Base-by-base conservation (phyloP, 192 early-diverging fungal genomes). In the Coemansia sp. region DNA sequence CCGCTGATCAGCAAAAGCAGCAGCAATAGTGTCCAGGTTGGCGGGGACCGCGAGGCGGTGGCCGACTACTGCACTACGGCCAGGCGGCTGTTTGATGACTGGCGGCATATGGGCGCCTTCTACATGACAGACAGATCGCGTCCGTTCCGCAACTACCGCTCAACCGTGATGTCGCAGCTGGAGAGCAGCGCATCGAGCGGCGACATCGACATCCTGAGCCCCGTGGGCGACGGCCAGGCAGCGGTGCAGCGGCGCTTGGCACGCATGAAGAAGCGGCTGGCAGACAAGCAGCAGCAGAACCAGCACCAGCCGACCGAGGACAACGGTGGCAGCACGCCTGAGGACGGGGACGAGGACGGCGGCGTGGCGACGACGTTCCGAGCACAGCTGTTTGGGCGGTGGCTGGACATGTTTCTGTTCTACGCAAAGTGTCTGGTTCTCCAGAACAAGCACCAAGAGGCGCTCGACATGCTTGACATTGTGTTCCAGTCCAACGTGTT, bases 371-470 rank as follows among this genome's bases (percentile, higher is more conserved):
- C 77, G n/a, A 75, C 77, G 50, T 83, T 83, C 60, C 84, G 77
- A 39, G 77, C 74, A 6, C 68, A 77, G 23, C 39, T 49, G 43
- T 85, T 85, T 44, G 65, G 56, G 19, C 61, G 65, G 19, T 85
- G 84, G 84, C 37, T 67, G 9, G 65, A 74, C 40, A 75, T 85
- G 70, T 83, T 85, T 26, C 68, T 83, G n/a, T 38, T 65, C 52
- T 83, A 80, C 53, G 71, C 52, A 9, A 68, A 76, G 39, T 77
- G 75, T 21, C 68, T 85, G 69, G 48, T 67, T 4, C 53, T 80
- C 3, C 62, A 63, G 47, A 53, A 52, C 12, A 66, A 65, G 11
- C 8, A 61, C 2, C 53, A 43, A 19, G 72, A 64, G 21, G 80
- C 84, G 6, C 16, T 72, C 11, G 52, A 65, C 8, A 47, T 83